Base-by-base conservation (phyloP, 1,139 yeast species). In the Schwanniomyces etchellsii region DNA sequence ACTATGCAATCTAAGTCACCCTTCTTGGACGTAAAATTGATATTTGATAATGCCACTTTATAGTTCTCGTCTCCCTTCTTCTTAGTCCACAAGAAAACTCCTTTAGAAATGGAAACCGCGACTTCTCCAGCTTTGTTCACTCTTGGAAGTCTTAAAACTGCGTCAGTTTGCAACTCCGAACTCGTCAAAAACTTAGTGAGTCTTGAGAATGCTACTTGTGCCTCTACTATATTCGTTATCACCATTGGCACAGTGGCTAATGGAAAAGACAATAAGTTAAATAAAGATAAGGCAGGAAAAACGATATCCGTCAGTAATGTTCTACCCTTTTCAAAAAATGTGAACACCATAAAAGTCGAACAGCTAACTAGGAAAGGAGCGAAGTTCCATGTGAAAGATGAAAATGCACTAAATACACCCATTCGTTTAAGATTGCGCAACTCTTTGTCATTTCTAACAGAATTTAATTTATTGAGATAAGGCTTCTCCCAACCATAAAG, bases 401-500 rank as follows among this genome's bases (percentile, higher is more conserved):
- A 72, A 32, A 77, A 53, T 1, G 96, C 93, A 50, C 75, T 74
- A 51, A 82, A 79, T 12, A 79, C 54, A 40, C 96, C 95, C 66
- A 89, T 82, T 42, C 64, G 74, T 44, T 71, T 78, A 56, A 91
- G 70, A 44, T 85, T 89, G 28, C 66, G 68, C 55, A 93, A 74
- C 58, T 93, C 99, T 50, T 81, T 79, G 34, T 88, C 85, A 47
- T 89, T 86, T 68, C 99, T 81, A 23, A 91, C 95, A 44, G 77
- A 63, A 45, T 74, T 77, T 35, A 91, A 66, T 45, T 80, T 81
- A 17, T 70, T 70, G 46, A 76, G 74, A 53, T 86, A 91, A 5
- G 97, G 96, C 17, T 57, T 58, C 60, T 91, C 98, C 98, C 98
- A 91, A 4, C 95, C 95, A 48, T 91, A 91, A 30, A 91, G 68